Percentiles rank a stretch among this genome's conserved stretches.
phyloP scores from a whole-genome alignment of 352 stramenopile species.

The Globisporangium mamillatum region DNA sequence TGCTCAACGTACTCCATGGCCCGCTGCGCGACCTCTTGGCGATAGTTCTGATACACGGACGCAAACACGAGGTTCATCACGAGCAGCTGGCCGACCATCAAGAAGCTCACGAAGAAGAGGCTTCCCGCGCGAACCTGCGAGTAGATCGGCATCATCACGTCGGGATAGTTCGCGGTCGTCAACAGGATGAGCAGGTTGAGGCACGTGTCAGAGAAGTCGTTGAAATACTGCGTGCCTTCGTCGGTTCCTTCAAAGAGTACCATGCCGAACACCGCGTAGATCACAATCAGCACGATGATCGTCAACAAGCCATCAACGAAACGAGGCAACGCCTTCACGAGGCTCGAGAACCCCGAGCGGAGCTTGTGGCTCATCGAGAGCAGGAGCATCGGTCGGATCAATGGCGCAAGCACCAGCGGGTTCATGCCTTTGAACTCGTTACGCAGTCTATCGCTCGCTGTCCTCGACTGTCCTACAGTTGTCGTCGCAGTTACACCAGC shows the following conservation, averaged over 20 bases:
- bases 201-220: conserved; percentile 42
- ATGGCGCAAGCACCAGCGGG: conserved; percentile 36
- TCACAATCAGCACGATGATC: conserved; percentile 41
- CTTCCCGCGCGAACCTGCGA: conserved; percentile 32
- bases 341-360: conserved; percentile 42
- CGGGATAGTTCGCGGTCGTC: conserved; percentile 82
- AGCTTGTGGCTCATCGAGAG: conserved; percentile 54
- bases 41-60: conserved; percentile 72
- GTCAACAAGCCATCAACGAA: conserved; percentile 49
- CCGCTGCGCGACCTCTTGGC: conserved; percentile 35
- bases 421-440: conserved; percentile 12
- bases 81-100: conserved; percentile 69
- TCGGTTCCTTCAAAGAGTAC: conserved; percentile 61
- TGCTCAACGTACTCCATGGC: conserved; percentile 28
- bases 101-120: conserved; percentile 71
- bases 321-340: conserved; percentile 36
- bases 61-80: conserved; percentile 82
- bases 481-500: background rate
- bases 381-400: conserved; percentile 45
- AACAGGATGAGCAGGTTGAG: conserved; percentile 67
- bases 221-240: conserved; percentile 50
- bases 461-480: background rate
- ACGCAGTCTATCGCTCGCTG: background rate
- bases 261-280: conserved; percentile 60
- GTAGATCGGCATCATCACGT: conserved; percentile 80